Evolutionary conservation across 1,284 basidiomycete species (phyloP).

Genomic region (Paramarasmius palmivorus): DNA sequence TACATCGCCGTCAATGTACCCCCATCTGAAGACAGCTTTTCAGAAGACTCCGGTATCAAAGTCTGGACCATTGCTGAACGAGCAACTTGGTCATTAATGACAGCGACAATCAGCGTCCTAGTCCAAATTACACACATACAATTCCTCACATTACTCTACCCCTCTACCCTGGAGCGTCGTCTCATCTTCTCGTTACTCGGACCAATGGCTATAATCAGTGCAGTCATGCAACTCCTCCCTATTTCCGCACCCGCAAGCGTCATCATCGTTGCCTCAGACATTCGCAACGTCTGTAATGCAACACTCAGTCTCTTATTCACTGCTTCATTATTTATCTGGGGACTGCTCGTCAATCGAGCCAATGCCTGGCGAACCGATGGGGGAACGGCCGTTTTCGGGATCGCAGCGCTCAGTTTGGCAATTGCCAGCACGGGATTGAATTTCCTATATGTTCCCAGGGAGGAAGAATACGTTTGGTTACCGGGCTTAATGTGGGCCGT

Average conservation of each 20-base stretch:
- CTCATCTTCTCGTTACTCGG: slow-evolving; percentile 90
- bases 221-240: slow-evolving; percentile 83
- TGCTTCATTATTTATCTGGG: slow-evolving; percentile 89
- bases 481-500: slow-evolving; percentile 85
- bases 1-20: slow-evolving; percentile 88
- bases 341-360: slow-evolving; percentile 84
- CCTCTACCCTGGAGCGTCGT: slow-evolving; percentile 87
- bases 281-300: slow-evolving; percentile 94
- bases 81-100: slow-evolving; percentile 87
- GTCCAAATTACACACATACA: slow-evolving; percentile 98
- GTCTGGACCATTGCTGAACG: slow-evolving; percentile 70
- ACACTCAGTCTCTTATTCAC: slow-evolving; percentile 95
- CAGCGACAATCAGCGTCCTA: slow-evolving; percentile 80
- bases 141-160: slow-evolving; percentile 94
- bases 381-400: slow-evolving; percentile 93
- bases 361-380: slow-evolving; percentile 97
- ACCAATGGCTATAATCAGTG: slow-evolving; percentile 85
- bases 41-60: slow-evolving; percentile 19
- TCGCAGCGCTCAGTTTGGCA: slow-evolving; percentile 79
- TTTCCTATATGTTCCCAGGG: slow-evolving; percentile 80
- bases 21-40: slow-evolving; percentile 31
- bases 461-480: slow-evolving; percentile 85
- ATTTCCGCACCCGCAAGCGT: slow-evolving; percentile 50
- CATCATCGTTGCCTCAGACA: slow-evolving; percentile 68
- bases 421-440: slow-evolving; percentile 81